These are phyloP conservation scores for Teunomyces barrocoloradensis DNA, from an alignment of 805 yeast species.

Conservation along the genomic window DNA sequence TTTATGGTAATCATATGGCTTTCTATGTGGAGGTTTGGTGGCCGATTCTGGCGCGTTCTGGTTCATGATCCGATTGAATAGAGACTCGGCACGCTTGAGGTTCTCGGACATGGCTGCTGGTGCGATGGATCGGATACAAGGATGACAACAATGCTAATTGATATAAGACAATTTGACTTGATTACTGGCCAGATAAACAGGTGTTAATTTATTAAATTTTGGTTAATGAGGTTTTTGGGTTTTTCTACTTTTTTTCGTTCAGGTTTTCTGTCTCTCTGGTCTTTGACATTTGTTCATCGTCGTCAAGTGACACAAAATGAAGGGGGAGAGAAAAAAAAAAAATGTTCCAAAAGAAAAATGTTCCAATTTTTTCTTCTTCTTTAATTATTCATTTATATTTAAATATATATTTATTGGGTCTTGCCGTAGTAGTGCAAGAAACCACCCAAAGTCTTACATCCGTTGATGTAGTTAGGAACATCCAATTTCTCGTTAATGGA, in stretches of 20 bases:
- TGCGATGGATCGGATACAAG: neutral
- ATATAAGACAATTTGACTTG: neutral
- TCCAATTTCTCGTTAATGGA: slow-evolving; percentile 95
- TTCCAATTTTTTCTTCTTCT: too few species aligned
- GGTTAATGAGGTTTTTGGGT: neutral
- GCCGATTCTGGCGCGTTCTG: slow-evolving; percentile 20
- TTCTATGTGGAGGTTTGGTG: slow-evolving; percentile 8
- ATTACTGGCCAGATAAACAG: too few species aligned
- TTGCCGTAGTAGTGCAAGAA: slow-evolving; percentile 80
- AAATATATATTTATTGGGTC: slow-evolving; percentile 5
- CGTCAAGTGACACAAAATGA: neutral
- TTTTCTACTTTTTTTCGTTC: neutral
- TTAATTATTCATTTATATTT: too few species aligned
- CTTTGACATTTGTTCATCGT: neutral
- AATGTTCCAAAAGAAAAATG: too few species aligned
- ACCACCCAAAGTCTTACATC: slow-evolving; percentile 90
- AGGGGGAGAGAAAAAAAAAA: neutral
- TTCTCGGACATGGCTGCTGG: slow-evolving; percentile 38
- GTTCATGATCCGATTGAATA: slow-evolving; percentile 46
- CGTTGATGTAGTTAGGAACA: slow-evolving; percentile 84
- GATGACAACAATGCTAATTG: neutral
- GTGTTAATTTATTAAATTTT: neutral
- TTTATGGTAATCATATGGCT: slow-evolving; percentile 6
- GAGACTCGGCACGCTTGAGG: slow-evolving; percentile 45
- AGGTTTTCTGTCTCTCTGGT: neutral